Evolutionary conservation across 805 yeast species (phyloP).

Genomic region (Groenewaldozyma salmanticensis): DNA sequence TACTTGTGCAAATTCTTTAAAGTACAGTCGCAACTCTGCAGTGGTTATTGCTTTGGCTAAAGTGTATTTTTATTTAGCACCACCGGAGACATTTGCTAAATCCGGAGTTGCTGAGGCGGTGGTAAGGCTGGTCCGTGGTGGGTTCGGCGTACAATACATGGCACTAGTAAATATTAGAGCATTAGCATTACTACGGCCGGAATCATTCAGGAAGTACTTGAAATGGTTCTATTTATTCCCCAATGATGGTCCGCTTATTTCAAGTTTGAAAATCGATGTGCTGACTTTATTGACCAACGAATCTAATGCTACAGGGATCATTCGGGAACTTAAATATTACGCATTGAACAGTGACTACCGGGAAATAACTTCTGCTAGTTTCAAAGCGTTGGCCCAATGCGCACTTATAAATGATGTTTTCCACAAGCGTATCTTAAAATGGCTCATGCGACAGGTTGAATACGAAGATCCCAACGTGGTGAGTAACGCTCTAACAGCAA

Average conservation of each 20-base stretch:
- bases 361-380: constrained; percentile 36
- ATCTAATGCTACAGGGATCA: constrained; percentile 39
- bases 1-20: constrained; percentile 35
- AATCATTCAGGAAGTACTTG: constrained; percentile 24
- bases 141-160: constrained; percentile 28
- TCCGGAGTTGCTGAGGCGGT: constrained; percentile 43
- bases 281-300: constrained; percentile 50
- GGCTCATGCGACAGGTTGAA: constrained; percentile 49
- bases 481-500: constrained; percentile 61
- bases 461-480: constrained; percentile 29
- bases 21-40: constrained; percentile 44
- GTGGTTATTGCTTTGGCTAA: constrained; percentile 55
- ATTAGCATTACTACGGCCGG: constrained; percentile 28
- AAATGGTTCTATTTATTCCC: constrained; percentile 44
- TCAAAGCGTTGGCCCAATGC: constrained; percentile 54
- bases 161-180: constrained; percentile 41
- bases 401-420: constrained; percentile 45
- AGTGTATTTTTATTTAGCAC: constrained; percentile 48
- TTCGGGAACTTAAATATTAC: constrained; percentile 56
- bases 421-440: constrained; percentile 37
- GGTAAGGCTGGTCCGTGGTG: constrained; percentile 32
- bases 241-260: constrained; percentile 35
- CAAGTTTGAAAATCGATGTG: constrained; percentile 50
- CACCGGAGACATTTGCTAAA: constrained; percentile 42
- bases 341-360: constrained; percentile 26